Base-by-base conservation (phyloP, 192 early-diverging fungal genomes). In the Backusella tarrabulga region DNA sequence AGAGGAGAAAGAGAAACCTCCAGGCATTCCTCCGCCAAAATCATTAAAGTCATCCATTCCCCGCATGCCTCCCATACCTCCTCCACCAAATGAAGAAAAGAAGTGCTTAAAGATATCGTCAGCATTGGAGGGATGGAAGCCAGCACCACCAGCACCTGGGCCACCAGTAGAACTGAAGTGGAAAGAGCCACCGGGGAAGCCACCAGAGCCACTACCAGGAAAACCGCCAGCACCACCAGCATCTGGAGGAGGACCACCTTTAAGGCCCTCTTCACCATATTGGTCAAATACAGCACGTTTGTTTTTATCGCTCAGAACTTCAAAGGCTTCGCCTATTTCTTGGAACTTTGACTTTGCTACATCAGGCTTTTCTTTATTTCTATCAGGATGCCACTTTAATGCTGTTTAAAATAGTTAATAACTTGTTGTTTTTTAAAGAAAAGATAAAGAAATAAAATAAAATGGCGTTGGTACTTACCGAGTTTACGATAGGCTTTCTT, bases 291-390 rank as follows among this genome's bases (percentile, higher is more conserved):
- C 91, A 44, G 95, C 88, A 32, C 96, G 89, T 88, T 98, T 98
- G 71, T 98, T 87, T 77, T 91, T 87, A 85, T 99, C 97, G 52
- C 93, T 95, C 0, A 99, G 86, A 19, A 95, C 92, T 81, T 99
- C 98, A 80, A 95, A 99, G 5, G 98, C 97, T 86, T 98, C 96
- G 54, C 95, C 95, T 56, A 99, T 94, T 40, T 99, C 97, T 83
- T 99, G 97, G 86, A 99, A 99, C 79, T 91, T 95, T 73, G 88
- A 85, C 71, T 95, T 89, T 26, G 95, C 93, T 26, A 78, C 71
- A 73, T 88, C 89, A 72, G 85, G 85, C 68, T 91, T 88, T 71
- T 92, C 89, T 38, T 84, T 87, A 32, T 32, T 32, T 32, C 32
- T 32, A 3, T 32, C 32, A 32, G 32, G 32, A 32, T 32, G 32